These are phyloP conservation scores for Cordyceps militaris DNA, from an alignment of 2,329 filamentous ascomycete species.

Conservation along the genomic window DNA sequence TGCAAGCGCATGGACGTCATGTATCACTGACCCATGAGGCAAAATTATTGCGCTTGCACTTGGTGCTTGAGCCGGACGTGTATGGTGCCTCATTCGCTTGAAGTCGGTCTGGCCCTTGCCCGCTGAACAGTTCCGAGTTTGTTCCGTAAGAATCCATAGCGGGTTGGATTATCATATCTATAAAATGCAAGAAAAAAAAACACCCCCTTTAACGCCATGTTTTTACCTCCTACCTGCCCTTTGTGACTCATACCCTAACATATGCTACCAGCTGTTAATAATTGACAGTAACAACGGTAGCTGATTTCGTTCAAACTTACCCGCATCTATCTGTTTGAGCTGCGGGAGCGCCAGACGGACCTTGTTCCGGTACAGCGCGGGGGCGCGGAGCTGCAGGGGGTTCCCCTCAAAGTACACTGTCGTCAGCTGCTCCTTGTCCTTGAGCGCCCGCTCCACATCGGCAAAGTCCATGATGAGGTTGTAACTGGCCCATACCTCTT, in stretches of 20 bases:
- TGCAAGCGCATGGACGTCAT: no score
- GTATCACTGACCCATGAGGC: background rate
- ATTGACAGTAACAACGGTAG: background rate
- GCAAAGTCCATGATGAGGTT: constrained; percentile 74
- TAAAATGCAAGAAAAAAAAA: background rate
- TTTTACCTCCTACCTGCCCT: background rate
- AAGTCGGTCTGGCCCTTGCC: no score
- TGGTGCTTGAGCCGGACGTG: no score
- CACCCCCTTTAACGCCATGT: background rate
- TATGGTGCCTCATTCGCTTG: no score
- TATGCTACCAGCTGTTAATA: constrained; percentile 6
- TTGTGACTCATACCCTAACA: constrained; percentile 10
- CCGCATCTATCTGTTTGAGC: constrained; percentile 90
- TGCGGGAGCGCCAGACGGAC: constrained; percentile 80
- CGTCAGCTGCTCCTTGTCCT: constrained; percentile 69
- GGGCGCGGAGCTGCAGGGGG: constrained; percentile 70
- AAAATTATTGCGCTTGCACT: no score
- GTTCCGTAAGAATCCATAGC: background rate
- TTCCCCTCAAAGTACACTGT: constrained; percentile 98
- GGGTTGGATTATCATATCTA: background rate
- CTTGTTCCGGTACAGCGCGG: constrained; percentile 92
- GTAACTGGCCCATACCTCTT: constrained; percentile 93
- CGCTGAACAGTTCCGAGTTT: background rate
- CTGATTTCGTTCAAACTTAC: constrained; percentile 53
- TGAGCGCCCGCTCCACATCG: constrained; percentile 72